A percentile compares a stretch with the other conserved stretches of the same genome.
phyloP scores from a whole-genome alignment of 768 basidiomycete genomes.

The Gymnopilus dilepis region DNA sequence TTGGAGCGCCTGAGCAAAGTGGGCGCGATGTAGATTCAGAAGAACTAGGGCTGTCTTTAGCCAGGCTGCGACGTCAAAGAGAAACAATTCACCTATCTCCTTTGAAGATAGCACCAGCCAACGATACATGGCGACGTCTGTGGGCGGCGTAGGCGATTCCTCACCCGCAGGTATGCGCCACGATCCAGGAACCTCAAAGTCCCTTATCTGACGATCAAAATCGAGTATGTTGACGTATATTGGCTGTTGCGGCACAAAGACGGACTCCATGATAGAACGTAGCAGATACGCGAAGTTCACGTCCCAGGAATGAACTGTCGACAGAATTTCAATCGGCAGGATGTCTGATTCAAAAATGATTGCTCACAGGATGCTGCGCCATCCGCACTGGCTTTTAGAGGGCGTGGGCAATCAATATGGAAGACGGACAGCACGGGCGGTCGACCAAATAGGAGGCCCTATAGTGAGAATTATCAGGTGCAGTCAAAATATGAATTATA shows the following conservation, averaged over 20 bases:
- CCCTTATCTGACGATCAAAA: conserved; percentile 64
- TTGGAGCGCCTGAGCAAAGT: conserved; percentile 69
- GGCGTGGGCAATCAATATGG: conserved; percentile 63
- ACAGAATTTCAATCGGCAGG: background rate
- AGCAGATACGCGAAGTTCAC: conserved; percentile 59
- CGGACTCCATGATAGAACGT: conserved; percentile 53
- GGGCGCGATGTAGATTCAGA: conserved; percentile 68
- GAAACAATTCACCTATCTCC: conserved; percentile 47
- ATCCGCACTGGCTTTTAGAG: conserved; percentile 22
- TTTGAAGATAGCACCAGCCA: conserved; percentile 51
- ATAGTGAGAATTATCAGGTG: too few species aligned
- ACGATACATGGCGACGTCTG: conserved; percentile 43
- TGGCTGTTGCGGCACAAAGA: conserved; percentile 58
- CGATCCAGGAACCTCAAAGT: conserved; percentile 55
- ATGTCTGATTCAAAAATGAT: background rate
- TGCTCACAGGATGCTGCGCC: conserved; percentile 15
- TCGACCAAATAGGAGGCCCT: conserved; percentile 69
- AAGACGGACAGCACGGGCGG: conserved; percentile 58
- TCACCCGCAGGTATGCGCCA: conserved; percentile 45
- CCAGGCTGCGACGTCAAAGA: background rate
- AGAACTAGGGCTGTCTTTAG: conserved; percentile 44
- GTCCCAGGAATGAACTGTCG: conserved; percentile 58
- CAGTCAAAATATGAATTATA: too few species aligned
- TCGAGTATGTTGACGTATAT: conserved; percentile 57
- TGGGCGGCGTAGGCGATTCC: conserved; percentile 22